Evolutionary conservation across 2,329 filamentous ascomycete species (phyloP).

Genomic region (Akanthomyces muscarius): DNA sequence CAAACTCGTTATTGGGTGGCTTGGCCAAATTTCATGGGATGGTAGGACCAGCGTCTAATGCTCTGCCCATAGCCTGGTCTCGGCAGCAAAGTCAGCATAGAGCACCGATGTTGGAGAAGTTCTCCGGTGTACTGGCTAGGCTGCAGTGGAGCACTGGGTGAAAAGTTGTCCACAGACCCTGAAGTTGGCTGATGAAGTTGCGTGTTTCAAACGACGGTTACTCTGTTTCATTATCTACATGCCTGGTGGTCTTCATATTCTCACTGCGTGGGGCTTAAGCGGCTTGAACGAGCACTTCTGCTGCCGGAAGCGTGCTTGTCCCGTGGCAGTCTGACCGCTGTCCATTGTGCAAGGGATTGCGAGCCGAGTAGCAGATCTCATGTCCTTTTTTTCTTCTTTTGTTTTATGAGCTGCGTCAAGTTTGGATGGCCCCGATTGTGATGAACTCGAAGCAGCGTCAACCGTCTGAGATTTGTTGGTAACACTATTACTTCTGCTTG

Average conservation of each 20-base stretch:
- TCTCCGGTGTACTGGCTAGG: neutral
- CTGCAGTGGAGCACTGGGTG: neutral
- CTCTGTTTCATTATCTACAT: conserved; percentile 16
- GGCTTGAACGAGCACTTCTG: neutral
- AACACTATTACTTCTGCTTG: conserved; percentile 10
- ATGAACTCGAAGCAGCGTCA: conserved; percentile 14
- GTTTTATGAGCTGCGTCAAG: conserved; percentile 17
- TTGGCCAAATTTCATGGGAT: conserved; percentile 4
- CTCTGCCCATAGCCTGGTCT: neutral
- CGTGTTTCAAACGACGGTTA: conserved; percentile 16
- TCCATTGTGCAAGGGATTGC: neutral
- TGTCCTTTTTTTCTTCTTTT: conserved; percentile 23
- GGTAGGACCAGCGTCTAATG: neutral
- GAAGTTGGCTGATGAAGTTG: conserved; percentile 10
- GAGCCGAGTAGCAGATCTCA: conserved; percentile 10
- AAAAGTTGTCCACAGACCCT: neutral
- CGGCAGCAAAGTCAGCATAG: conserved; percentile 1
- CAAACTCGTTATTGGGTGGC: conserved; percentile 1
- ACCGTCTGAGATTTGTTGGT: conserved; percentile 13
- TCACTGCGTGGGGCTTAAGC: neutral
- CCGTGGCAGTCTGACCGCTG: neutral
- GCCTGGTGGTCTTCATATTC: conserved; percentile 6
- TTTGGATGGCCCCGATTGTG: conserved; percentile 18
- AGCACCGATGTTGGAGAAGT: neutral
- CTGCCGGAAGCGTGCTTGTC: neutral